Percentiles rank a stretch among this genome's conserved stretches.
These are phyloP conservation scores for Myxozyma udenii DNA, from an alignment of 805 yeast species.

Conservation along the genomic window DNA sequence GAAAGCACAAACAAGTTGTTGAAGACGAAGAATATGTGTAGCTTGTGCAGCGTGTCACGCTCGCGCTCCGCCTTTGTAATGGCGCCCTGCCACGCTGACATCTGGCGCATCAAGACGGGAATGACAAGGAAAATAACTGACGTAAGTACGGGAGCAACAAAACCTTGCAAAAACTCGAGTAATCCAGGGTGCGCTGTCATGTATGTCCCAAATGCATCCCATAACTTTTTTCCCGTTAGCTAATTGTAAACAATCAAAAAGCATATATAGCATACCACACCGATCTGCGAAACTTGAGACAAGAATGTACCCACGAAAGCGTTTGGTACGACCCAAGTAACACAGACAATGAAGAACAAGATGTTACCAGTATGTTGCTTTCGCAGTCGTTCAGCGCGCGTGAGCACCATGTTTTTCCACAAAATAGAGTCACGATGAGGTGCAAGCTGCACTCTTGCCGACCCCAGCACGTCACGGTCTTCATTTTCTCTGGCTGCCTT, in stretches of 20 bases:
- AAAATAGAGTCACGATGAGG: slow-evolving; percentile 40
- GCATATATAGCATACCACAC: slow-evolving; percentile 27
- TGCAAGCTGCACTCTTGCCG: slow-evolving; percentile 33
- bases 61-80: slow-evolving; percentile 41
- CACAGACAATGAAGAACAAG: slow-evolving; percentile 34
- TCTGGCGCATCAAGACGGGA: slow-evolving; percentile 39
- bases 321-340: slow-evolving; percentile 42
- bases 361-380: slow-evolving; percentile 39
- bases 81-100: slow-evolving; percentile 41
- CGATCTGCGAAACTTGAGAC: slow-evolving; percentile 40
- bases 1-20: slow-evolving; percentile 42
- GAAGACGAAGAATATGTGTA: slow-evolving; percentile 41
- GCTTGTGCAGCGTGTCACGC: slow-evolving; percentile 39
- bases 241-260: not conserved
- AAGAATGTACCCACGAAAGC: slow-evolving; percentile 44
- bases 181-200: slow-evolving; percentile 33
- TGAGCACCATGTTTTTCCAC: slow-evolving; percentile 39
- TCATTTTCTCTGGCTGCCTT: slow-evolving; percentile 25
- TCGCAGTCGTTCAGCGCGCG: slow-evolving; percentile 32
- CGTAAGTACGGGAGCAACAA: slow-evolving; percentile 40
- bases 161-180: slow-evolving; percentile 42
- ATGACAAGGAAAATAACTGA: slow-evolving; percentile 38
- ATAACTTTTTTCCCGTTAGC: slow-evolving; percentile 26
- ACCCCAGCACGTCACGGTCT: slow-evolving; percentile 9
- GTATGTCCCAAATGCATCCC: slow-evolving; percentile 37